Base-by-base conservation (phyloP, 768 basidiomycete species). In the Ramaria sp. region DNA sequence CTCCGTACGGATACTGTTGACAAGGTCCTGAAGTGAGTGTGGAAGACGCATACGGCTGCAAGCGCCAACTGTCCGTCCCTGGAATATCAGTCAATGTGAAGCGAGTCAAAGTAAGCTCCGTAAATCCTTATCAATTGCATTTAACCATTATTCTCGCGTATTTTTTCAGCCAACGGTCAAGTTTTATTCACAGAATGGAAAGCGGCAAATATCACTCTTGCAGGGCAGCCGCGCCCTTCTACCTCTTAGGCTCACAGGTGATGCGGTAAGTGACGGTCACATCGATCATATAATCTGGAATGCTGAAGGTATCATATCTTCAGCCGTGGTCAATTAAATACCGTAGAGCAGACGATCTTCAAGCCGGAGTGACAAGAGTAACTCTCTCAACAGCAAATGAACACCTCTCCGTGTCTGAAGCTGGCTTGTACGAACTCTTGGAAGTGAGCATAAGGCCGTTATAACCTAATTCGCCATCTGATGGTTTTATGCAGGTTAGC, bases 291-390 rank as follows among this genome's bases (percentile, higher is more conserved):
- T 46, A 51, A 48, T 39, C 19, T 17, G 60, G 53, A 51, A 53
- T 51, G 57, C 10, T 22, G 55, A 43, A 42, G 54, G 48, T 9
- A 22, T 22, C 11, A 17, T 41, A 9, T 15, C 12, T 24, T 17
- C 63, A 97, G 93, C 92, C 95, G 7, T 99, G 95, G 95, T 76
- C 72, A 13, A 67, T 99, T 46, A 81, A 78, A 58, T 97, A 94
- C 68, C 81, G 81, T 33, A 77, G 73, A 37, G 65, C 68, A 7
- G 77, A 77, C 22, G 71, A 70, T 4, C 72, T 77, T 0, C 72
- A 72, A 27, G 67, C 68, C 43, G 55, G 55, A 6, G 59, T 75
- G 7, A 64, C 72, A 27, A 70, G 72, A 19, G 73, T 71, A 37
- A 75, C 66, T 46, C 68, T 84, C 47, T 73, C 68, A 20, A 80